Evolutionary conservation across 441 rosid genomes (phyloP).

Genomic region (Pelargonium myrrhifolium): DNA sequence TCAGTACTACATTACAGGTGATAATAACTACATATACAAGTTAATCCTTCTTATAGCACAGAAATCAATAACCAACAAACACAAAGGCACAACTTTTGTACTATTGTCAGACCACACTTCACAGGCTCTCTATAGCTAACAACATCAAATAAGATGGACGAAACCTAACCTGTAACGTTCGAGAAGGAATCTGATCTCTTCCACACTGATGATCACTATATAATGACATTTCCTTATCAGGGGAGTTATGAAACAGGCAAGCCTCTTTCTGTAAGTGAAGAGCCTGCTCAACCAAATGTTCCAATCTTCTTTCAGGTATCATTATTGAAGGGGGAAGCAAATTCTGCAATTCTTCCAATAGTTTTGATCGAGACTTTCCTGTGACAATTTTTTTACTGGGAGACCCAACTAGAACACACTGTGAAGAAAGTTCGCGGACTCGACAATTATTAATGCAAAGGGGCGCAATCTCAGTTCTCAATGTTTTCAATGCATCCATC

Average conservation of each 20-base stretch:
- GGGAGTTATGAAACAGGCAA: constrained; percentile 55
- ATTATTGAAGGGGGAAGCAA: constrained; percentile 50
- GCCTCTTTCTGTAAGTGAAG: constrained; percentile 41
- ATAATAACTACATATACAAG: neutral
- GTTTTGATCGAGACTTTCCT: constrained; percentile 35
- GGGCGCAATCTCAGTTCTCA: constrained; percentile 56
- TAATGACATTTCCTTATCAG: constrained; percentile 46
- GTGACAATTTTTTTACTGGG: constrained; percentile 21
- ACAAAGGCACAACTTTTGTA: neutral
- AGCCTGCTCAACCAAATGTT: constrained; percentile 58
- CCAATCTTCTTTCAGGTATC: constrained; percentile 57
- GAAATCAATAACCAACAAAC: neutral
- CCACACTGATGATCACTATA: constrained; percentile 61
- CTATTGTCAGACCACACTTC: neutral
- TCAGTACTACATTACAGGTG: neutral
- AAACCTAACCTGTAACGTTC: constrained; percentile 54
- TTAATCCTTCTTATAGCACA: neutral
- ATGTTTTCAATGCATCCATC: constrained; percentile 44
- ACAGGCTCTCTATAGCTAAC: neutral
- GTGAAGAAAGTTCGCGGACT: constrained; percentile 39
- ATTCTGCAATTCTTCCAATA: constrained; percentile 48
- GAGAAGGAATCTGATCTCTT: constrained; percentile 53
- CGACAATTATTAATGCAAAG: constrained; percentile 30
- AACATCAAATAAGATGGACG: neutral
- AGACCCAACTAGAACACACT: constrained; percentile 22